Base-by-base conservation (phyloP, 1,139 yeast genomes). In the Arxiozyma slooffiae region DNA sequence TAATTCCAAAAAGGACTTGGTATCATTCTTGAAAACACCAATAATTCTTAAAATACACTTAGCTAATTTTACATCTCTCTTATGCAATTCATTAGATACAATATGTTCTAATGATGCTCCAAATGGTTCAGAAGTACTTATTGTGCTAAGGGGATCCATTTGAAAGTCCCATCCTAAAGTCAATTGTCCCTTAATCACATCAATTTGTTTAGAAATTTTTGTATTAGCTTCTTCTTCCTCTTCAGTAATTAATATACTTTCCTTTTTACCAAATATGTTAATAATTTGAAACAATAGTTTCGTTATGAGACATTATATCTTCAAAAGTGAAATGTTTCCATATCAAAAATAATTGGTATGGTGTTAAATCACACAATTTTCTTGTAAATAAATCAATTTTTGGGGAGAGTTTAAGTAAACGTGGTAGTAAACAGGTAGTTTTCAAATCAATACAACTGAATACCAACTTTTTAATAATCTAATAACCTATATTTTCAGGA, bases 11-110 rank as follows among this genome's bases (percentile, higher is more conserved):
- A 80, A 68, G 30, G 63, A 60, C 18, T 69, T 67, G 14, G 73
- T 64, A 49, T 77, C 71, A 37, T 63, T 57, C n/a, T 56, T 55
- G 53, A 68, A 58, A 54, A 73, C 65, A 0, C 80, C 81, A 46
- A 67, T 65, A 6, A 65, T 55, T 52, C 73, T 73, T 23, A 77
- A 53, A 2, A 66, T 41, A 14, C 42, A 46, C 24, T 49, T 52
- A 3, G 64, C 60, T 11, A 60, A 40, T 6, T 38, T 18, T 14
- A 57, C 44, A 40, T 55, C 51, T 2, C 17, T 44, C 26, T 45
- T 45, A 41, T 57, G 56, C 7, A 57, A 38, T 6, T 53, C 50
- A n/a, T 37, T 21, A 20, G 30, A 39, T 23, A 47, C 49, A 20
- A 60, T 48, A 17, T 52, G 38, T n/a, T 53, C 52, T 14, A 55